Evolutionary conservation across 805 yeast genomes (phyloP), one percentile per base, ranked within the genome.

Genomic region (Cephaloascus albidus): DNA sequence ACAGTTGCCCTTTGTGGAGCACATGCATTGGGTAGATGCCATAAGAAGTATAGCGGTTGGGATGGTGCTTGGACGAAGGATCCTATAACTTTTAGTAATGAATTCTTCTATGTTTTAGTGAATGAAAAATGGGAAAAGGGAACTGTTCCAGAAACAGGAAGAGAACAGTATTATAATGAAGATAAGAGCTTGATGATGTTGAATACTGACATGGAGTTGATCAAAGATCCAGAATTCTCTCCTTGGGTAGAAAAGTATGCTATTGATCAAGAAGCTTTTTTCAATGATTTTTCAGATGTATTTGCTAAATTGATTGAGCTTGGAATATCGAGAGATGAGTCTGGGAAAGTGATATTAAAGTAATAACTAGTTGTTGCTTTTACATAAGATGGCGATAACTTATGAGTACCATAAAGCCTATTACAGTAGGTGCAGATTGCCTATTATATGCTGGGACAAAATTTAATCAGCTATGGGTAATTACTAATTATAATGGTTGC

Each of bases 21-120:
- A 2, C 94, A 85, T 58, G 72, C 79, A 17, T 60, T 85, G 35
- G 94, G 94, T 28, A 71, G 85, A 41, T 82, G 93, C 48, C 94
- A 85, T 56, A 66, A 75, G 41, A 56, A 70, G 46, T 74, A 78
- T 44, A 75, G 87, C 18, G 94, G 94, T 2, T 87, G 70, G 64
- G 93, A 84, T 47, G 95, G 95, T 12, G 88, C 90, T 44, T 86
- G 95, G 95, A 89, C 90, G 31, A 82, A 81, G 40, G 75, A 83
- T 32, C 86, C 93, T 40, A 84, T 82, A 23, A 59, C 67, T 46
- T 82, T 87, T 56, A 69, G 80, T 38, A 87, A 86, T 63, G 85
- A 85, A 33, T 86, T 84, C 57, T 86, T 61, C 44, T 54, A 48
- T 35, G 47, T 43, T 3, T 40, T 56, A 5, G 14, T 52, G 10